Evolutionary conservation across 495 filamentous ascomycete genomes (phyloP).

Genomic region (Penicillium chermesinum): DNA sequence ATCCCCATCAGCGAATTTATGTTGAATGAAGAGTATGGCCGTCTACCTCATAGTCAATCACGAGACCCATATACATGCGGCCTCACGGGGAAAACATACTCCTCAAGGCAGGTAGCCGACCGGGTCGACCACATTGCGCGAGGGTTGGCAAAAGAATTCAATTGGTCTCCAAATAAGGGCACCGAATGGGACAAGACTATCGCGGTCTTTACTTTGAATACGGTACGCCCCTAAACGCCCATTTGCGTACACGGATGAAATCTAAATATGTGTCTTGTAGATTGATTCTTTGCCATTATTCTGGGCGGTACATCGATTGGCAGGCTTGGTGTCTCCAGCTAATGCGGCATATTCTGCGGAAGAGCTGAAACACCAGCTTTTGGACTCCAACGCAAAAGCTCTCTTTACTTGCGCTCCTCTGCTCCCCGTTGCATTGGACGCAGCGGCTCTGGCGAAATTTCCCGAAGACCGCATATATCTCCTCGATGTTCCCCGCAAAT

Average conservation of each 20-base stretch:
- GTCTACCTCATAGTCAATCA: slow-evolving; percentile 58
- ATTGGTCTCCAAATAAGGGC: slow-evolving; percentile 68
- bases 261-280: slow-evolving; percentile 31
- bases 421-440: slow-evolving; percentile 63
- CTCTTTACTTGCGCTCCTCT: slow-evolving; percentile 78
- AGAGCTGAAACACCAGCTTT: slow-evolving; percentile 76
- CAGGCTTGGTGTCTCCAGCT: slow-evolving; percentile 70
- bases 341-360: slow-evolving; percentile 75
- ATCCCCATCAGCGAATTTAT: slow-evolving; percentile 78
- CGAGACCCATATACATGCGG: slow-evolving; percentile 78
- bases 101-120: slow-evolving; percentile 57
- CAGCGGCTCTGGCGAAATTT: slow-evolving; percentile 61
- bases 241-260: not conserved
- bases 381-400: slow-evolving; percentile 66
- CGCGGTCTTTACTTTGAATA: slow-evolving; percentile 73
- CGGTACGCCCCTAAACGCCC: slow-evolving; percentile 54
- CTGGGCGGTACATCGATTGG: slow-evolving; percentile 72
- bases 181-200: slow-evolving; percentile 84
- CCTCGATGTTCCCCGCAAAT: slow-evolving; percentile 57
- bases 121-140: slow-evolving; percentile 67
- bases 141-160: slow-evolving; percentile 65
- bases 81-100: slow-evolving; percentile 66
- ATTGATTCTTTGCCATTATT: slow-evolving; percentile 74
- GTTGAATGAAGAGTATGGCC: slow-evolving; percentile 66
- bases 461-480: slow-evolving; percentile 70